Percentiles rank a stretch among this genome's conserved stretches.
phyloP scores from a whole-genome alignment of 768 basidiomycete genomes.

The Russula abietina region DNA sequence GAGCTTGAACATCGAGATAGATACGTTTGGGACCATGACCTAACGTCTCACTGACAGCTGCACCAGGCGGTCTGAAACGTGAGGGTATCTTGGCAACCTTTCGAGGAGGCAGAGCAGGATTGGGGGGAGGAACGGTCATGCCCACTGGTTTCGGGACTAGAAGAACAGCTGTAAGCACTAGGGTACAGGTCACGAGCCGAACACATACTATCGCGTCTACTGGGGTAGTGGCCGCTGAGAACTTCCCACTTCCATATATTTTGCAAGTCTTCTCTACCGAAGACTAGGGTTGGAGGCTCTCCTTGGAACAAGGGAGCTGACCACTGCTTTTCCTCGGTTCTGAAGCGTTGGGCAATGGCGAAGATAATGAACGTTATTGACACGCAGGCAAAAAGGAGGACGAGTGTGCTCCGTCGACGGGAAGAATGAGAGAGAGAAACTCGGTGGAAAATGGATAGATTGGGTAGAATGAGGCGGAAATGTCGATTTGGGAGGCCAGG shows the following conservation, averaged over 20 bases:
- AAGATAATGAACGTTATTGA: conserved; percentile 49
- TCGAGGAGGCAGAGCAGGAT: conserved; percentile 68
- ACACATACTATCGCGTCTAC: conserved; percentile 62
- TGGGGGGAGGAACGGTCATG: conserved; percentile 49
- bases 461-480: conserved; percentile 53
- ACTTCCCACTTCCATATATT: conserved; percentile 97
- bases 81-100: conserved; percentile 42
- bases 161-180: conserved; percentile 14
- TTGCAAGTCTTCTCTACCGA: conserved; percentile 70
- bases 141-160: conserved; percentile 69
- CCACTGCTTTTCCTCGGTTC: conserved; percentile 57
- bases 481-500: conserved; percentile 53
- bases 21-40: conserved; percentile 74
- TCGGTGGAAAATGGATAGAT: conserved; percentile 55
- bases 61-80: conserved; percentile 42
- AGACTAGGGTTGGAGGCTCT: conserved; percentile 69
- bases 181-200: conserved; percentile 5
- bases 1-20: conserved; percentile 65
- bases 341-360: conserved; percentile 56
- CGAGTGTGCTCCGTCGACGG: conserved; percentile 48
- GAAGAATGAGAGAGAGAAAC: conserved; percentile 52
- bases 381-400: conserved; percentile 45
- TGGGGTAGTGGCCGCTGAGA: conserved; percentile 89
- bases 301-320: conserved; percentile 44
- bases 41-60: conserved; percentile 50